Base-by-base conservation (phyloP, 306 rosid genomes). In the Lathyrus oleraceus region DNA sequence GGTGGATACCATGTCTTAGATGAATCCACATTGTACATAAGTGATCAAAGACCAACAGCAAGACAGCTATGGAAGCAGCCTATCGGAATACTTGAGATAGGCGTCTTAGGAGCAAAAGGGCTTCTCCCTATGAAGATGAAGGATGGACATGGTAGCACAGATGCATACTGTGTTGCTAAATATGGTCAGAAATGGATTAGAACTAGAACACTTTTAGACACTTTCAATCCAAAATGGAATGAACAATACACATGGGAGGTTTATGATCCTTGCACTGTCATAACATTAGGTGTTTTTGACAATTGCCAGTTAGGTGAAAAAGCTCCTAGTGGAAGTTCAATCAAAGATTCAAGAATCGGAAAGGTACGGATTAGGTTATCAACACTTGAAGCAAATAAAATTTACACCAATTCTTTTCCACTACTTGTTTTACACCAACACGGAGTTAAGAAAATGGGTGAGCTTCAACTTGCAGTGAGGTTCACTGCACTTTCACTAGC, bases 241-340 rank as follows among this genome's bases (percentile, higher is more conserved):
- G 97, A 91, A 85, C 97, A 91, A 76, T 91, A 91, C 84, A 89
- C 97, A 61, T 89, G 96, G 96, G 96, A 91, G 81, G 95, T 91
- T 19, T 87, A 85, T 65, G 96, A 91, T 72, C 95, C 97, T 12
- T 89, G 97, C 80, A 89, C 97, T 2, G 95, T 92, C 17, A 81
- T 89, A 44, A 92, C 95, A 5, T 21, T 92, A 30, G 96, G 95
- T 12, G 97, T 92, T 61, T 87, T 92, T 17, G 92, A 89, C 83
- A 89, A 92, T 27, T 84, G 90, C 76, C 96, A 92, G 60, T 78
- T 92, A 19, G 85, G 89, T 16, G 83, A 86, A 69, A 87, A 84
- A 66, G 68, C 65, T 17, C 61, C 73, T n/a, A 76, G 80, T 21
- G 75, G 82, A 28, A 77, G 10, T 45, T 73, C 73, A 47, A 81